These are phyloP conservation scores for Phyllosticta citribraziliensis DNA, from an alignment of 2,329 filamentous ascomycete species.

Conservation along the genomic window DNA sequence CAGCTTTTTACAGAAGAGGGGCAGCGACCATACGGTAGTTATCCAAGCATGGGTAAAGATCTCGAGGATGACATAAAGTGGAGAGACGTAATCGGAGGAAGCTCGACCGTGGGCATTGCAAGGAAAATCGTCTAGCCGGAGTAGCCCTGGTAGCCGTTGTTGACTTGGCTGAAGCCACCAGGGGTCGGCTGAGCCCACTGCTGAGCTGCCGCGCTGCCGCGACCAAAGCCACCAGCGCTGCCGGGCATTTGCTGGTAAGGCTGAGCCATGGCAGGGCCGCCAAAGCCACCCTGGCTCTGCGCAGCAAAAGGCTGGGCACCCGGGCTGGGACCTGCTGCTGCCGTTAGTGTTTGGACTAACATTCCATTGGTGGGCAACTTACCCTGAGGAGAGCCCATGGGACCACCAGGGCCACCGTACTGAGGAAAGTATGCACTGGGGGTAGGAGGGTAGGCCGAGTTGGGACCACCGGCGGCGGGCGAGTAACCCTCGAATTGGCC, in stretches of 20 bases:
- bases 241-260: slow-evolving; percentile 41
- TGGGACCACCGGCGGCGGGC: slow-evolving; percentile 59
- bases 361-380: slow-evolving; percentile 22
- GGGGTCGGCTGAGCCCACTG: slow-evolving; percentile 44
- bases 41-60: slow-evolving; percentile 10
- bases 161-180: slow-evolving; percentile 35
- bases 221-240: slow-evolving; percentile 76
- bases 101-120: slow-evolving; percentile 7
- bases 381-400: slow-evolving; percentile 51
- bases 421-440: slow-evolving; percentile 84
- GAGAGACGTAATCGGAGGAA: slow-evolving; percentile 7
- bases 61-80: slow-evolving; percentile 4
- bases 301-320: slow-evolving; percentile 52
- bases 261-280: slow-evolving; percentile 47
- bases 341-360: slow-evolving; percentile 23
- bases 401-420: slow-evolving; percentile 63
- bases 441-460: slow-evolving; percentile 67
- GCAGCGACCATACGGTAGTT: slow-evolving; percentile 10
- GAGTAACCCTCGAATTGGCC: slow-evolving; percentile 74
- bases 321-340: slow-evolving; percentile 42
- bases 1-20: slow-evolving; percentile 10
- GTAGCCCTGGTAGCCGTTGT: slow-evolving; percentile 51
- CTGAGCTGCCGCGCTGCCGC: slow-evolving; percentile 46
- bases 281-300: slow-evolving; percentile 48
- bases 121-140: slow-evolving; percentile 38